These are phyloP conservation scores for Sporothrix curviconia DNA, from an alignment of 2,329 filamentous ascomycete genomes.

Conservation along the genomic window DNA sequence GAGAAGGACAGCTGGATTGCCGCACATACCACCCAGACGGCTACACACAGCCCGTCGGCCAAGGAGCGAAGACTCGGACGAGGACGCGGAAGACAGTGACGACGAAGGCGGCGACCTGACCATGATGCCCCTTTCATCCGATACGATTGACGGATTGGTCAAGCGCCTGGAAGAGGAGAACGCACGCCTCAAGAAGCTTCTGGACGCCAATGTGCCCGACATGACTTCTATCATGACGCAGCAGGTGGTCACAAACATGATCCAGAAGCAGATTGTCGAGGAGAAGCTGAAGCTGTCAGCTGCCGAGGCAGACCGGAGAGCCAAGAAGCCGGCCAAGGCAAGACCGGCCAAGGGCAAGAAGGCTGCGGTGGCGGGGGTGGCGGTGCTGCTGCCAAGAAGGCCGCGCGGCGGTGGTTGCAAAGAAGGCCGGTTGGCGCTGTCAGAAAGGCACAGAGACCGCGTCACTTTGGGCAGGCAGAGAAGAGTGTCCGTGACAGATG, in stretches of 20 bases:
- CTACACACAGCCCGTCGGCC: conserved; percentile 31
- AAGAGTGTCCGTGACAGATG: conserved; percentile 87
- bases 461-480: conserved; percentile 67
- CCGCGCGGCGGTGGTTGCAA: conserved; percentile 29
- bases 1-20: conserved; percentile 78
- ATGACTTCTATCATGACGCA: conserved; percentile 49
- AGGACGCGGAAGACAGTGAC: conserved; percentile 63
- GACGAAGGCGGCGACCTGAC: conserved; percentile 53
- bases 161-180: conserved; percentile 50
- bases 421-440: conserved; percentile 23
- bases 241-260: conserved; percentile 54
- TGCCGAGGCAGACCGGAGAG: conserved; percentile 52
- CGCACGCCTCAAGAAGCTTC: conserved; percentile 48
- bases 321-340: conserved; percentile 44
- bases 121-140: conserved; percentile 32
- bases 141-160: conserved; percentile 47
- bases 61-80: conserved; percentile 63
- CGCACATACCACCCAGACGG: conserved; percentile 41
- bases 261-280: conserved; percentile 66
- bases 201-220: conserved; percentile 45
- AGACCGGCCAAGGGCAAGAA: conserved; percentile 52
- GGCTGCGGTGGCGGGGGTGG: conserved; percentile 13
- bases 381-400: conserved; percentile 19
- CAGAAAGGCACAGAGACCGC: conserved; percentile 48
- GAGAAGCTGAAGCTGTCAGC: conserved; percentile 58